These are phyloP conservation scores for Fragaria iinumae DNA, from an alignment of 306 rosid species.

Conservation along the genomic window DNA sequence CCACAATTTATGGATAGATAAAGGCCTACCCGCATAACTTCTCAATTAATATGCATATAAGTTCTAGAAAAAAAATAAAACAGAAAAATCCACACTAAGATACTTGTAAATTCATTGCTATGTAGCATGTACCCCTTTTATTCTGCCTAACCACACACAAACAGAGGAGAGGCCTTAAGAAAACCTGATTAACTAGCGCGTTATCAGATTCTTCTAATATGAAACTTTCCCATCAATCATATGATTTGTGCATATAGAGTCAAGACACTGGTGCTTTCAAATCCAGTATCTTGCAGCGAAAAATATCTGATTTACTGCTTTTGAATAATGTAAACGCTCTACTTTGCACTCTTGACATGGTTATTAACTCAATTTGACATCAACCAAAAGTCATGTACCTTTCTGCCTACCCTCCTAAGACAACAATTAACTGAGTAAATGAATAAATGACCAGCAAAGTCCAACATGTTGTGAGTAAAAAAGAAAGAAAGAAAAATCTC, in stretches of 20 bases:
- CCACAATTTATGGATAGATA: conserved; percentile 1
- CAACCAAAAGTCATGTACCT: neutral
- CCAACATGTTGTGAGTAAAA: neutral
- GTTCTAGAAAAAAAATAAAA: neutral
- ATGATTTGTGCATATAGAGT: neutral
- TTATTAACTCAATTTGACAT: neutral
- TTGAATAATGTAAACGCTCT: neutral
- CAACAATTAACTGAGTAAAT: too few species aligned
- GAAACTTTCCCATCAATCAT: neutral
- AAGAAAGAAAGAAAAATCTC: neutral
- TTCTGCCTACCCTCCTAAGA: neutral
- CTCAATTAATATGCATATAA: neutral
- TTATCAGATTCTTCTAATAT: neutral
- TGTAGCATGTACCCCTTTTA: too few species aligned
- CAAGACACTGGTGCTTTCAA: neutral
- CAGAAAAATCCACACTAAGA: neutral
- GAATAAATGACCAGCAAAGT: neutral
- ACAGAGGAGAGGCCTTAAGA: neutral
- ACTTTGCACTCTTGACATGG: neutral
- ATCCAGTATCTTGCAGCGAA: neutral
- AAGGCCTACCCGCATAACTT: neutral
- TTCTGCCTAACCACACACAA: neutral
- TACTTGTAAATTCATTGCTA: neutral
- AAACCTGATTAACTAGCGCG: neutral
- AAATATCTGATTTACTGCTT: neutral